These are phyloP conservation scores for Penicillium sp. DNA, from an alignment of 2,329 filamentous ascomycete species.

Conservation along the genomic window DNA sequence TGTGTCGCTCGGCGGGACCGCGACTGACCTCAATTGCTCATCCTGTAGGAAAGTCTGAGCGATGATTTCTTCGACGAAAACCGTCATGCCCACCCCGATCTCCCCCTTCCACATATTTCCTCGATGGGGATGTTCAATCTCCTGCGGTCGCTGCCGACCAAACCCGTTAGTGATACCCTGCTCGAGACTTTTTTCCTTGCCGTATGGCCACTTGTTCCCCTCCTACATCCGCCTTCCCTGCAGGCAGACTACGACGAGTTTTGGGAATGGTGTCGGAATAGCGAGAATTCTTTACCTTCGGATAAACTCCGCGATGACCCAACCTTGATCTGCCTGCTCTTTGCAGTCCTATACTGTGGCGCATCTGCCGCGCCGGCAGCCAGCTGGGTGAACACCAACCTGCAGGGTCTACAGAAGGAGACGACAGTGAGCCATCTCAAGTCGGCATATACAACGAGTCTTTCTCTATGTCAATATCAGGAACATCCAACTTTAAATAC, in stretches of 20 bases:
- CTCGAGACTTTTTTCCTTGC: not conserved
- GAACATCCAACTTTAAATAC: not conserved
- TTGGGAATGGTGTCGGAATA: conserved; percentile 7
- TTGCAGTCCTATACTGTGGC: not conserved
- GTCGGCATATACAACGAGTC: not conserved
- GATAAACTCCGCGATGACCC: conserved; percentile 7
- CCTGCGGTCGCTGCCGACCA: not conserved
- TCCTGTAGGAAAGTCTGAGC: not conserved
- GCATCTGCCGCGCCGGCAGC: not conserved
- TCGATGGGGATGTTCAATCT: not conserved
- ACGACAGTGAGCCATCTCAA: not conserved
- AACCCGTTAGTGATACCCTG: not conserved
- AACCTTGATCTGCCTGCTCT: not conserved
- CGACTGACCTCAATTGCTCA: not conserved
- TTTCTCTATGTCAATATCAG: not conserved
- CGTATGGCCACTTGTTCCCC: not conserved
- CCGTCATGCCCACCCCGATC: not conserved
- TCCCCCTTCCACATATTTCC: not conserved
- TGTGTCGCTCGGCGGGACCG: not conserved
- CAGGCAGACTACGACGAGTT: conserved; percentile 7
- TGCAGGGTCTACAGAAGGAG: not conserved
- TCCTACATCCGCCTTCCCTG: conserved; percentile 5
- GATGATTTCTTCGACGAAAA: not conserved
- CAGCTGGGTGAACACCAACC: not conserved
- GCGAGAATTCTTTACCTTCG: not conserved